These are phyloP conservation scores for Naumovozyma castellii DNA, from an alignment of 805 yeast species.

Conservation along the genomic window DNA sequence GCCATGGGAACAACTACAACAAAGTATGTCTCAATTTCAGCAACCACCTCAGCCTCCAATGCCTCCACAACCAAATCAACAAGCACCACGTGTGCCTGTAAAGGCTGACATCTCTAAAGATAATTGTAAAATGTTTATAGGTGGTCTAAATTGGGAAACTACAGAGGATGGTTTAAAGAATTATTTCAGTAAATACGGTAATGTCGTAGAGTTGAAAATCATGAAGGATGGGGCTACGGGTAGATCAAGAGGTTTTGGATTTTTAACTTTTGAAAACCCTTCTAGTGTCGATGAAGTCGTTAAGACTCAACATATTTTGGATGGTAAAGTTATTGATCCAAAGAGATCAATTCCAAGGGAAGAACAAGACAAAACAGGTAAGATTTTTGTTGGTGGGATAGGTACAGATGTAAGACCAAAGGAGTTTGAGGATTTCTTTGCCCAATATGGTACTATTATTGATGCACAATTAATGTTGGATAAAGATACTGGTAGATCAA, in stretches of 20 bases:
- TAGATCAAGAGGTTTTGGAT: slow-evolving; percentile 91
- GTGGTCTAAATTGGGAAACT: slow-evolving; percentile 97
- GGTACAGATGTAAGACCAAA: slow-evolving; percentile 88
- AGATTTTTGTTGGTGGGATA: slow-evolving; percentile 94
- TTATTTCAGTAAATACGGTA: slow-evolving; percentile 84
- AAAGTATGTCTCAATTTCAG: slow-evolving; percentile 28
- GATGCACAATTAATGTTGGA: slow-evolving; percentile 97
- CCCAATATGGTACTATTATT: slow-evolving; percentile 81
- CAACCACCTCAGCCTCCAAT: slow-evolving; percentile 12
- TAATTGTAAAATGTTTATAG: slow-evolving; percentile 87
- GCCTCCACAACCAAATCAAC: slow-evolving; percentile 7
- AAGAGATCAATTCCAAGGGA: slow-evolving; percentile 96
- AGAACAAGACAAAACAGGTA: slow-evolving; percentile 93
- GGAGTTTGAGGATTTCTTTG: slow-evolving; percentile 79
- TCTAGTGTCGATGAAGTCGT: slow-evolving; percentile 78
- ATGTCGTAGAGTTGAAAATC: slow-evolving; percentile 76
- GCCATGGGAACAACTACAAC: slow-evolving; percentile 30
- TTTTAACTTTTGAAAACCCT: slow-evolving; percentile 75
- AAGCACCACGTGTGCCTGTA: slow-evolving; percentile 21
- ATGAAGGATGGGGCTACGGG: slow-evolving; percentile 88
- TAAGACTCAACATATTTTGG: slow-evolving; percentile 77
- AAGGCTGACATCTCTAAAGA: slow-evolving; percentile 55
- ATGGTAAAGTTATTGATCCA: slow-evolving; percentile 95
- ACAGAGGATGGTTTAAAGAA: slow-evolving; percentile 76
- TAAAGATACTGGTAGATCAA: slow-evolving; percentile 91